Evolutionary conservation across 2,329 filamentous ascomycete genomes (phyloP).

Genomic region (Alternaria conjuncta): DNA sequence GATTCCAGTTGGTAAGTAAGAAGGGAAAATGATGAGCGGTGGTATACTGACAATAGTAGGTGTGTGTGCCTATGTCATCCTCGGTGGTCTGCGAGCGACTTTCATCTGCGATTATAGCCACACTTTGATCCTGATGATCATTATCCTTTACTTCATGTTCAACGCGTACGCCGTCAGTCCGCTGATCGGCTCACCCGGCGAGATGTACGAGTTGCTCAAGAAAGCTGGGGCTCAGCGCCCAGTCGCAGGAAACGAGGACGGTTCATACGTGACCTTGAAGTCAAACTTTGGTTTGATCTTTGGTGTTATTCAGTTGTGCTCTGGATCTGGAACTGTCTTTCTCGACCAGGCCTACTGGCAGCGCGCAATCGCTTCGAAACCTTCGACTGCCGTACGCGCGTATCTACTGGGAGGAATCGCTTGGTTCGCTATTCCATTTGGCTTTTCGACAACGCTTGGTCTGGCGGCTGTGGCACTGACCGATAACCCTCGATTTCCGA

Average conservation of each 20-base stretch:
- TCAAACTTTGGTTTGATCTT: constrained; percentile 55
- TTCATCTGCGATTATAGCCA: constrained; percentile 52
- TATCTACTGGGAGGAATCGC: constrained; percentile 54
- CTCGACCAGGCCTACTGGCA: constrained; percentile 57
- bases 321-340: constrained; percentile 48
- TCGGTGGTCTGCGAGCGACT: constrained; percentile 50
- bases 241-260: constrained; percentile 48
- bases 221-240: constrained; percentile 47
- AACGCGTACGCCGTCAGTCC: constrained; percentile 49
- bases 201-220: constrained; percentile 51
- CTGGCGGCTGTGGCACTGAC: constrained; percentile 55
- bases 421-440: constrained; percentile 58
- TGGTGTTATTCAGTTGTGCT: constrained; percentile 52
- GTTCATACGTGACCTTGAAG: constrained; percentile 51
- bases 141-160: constrained; percentile 55
- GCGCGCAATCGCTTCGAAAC: constrained; percentile 47
- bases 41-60: constrained; percentile 26
- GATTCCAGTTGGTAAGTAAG: constrained; percentile 48
- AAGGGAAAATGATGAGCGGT: too few species aligned
- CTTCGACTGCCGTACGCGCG: constrained; percentile 34
- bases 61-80: constrained; percentile 45
- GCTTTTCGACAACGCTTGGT: constrained; percentile 56
- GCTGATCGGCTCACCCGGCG: constrained; percentile 48
- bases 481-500: constrained; percentile 52
- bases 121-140: constrained; percentile 52